Percentiles rank a stretch among this genome's conserved stretches.
Conservation (phyloP, 495 filamentous ascomycete species). For the Aspergillus campestris region DNA sequence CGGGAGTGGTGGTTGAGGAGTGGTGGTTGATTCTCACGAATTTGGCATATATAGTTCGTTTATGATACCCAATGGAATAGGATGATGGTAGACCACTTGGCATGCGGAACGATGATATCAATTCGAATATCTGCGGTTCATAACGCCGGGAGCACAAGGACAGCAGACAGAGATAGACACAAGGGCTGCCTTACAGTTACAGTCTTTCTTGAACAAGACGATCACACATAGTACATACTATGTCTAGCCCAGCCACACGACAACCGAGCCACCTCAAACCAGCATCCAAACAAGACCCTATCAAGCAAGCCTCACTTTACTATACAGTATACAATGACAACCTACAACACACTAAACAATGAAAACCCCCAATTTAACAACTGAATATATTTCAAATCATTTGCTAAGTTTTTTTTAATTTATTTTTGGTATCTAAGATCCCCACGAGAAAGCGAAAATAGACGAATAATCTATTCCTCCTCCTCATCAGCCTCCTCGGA, state of each 20-base stretch:
- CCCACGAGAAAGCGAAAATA: background rate
- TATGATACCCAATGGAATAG: constrained; percentile 1
- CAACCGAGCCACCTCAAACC: no score
- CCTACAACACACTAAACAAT: background rate
- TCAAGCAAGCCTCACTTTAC: no score
- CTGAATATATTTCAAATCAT: background rate
- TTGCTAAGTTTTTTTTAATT: constrained; percentile 6
- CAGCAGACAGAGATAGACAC: constrained; percentile 3
- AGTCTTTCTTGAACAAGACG: no score
- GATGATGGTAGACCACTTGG: background rate
- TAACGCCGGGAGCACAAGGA: constrained; percentile 24
- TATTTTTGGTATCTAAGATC: background rate
- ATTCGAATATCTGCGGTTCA: constrained; percentile 23
- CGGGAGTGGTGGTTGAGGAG: background rate
- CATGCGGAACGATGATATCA: no score
- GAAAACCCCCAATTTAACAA: constrained; percentile 3
- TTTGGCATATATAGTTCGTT: background rate
- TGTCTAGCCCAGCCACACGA: no score
- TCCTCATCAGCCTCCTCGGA: constrained; percentile 95
- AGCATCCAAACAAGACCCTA: no score
- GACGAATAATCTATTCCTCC: constrained; percentile 67
- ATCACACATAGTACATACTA: no score
- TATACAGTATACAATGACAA: no score
- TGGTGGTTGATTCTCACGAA: no score
- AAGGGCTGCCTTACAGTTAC: background rate